Base-by-base conservation (phyloP, 805 yeast species). In the Wickerhamomyces pijperi region DNA sequence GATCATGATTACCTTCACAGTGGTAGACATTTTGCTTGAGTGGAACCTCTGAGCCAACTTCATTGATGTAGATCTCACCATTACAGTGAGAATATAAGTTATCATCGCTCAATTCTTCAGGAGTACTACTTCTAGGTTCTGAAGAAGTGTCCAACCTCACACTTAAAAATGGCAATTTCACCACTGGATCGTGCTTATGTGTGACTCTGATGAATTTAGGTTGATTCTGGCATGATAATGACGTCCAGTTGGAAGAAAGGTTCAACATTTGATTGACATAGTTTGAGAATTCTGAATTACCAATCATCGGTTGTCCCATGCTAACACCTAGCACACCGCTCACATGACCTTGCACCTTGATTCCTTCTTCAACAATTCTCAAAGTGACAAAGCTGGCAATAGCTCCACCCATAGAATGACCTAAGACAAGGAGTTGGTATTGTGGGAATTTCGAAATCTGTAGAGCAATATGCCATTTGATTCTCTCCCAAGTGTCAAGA, bases 1-100 rank as follows among this genome's bases (percentile, higher is more conserved):
- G 78, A 46, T 70, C 88, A 0, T 63, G 79, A 37, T 62, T 85
- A 40, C 87, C 87, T 0, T 61, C 69, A 44, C 73, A 87, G 13
- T 78, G 87, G 78, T 74, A 82, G 47, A 85, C 95, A 0, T 80
- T 90, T 14, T 38, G 32, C 5, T 43, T 19, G 1, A 15, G 15
- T 5, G 56, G 54, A 4, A 29, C 6, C 3, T 43, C 46, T 5
- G 25, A 32, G 3, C 51, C 50, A 19, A 42, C 21, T 31, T 51
- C 54, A 39, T 52, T 37, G 14, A 54, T 52, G 37, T 44, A 54
- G 8, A 54, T 43, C 38, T 54, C 56, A 35, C 44, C 43, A 3
- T 43, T 38, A 2, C 46, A 39, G 33, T 49, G 56, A 1, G 18
- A 5, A 25, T 48, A 54, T 11, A 19, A 35, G 13, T 51, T 50